Evolutionary conservation across 2,329 filamentous ascomycete genomes (phyloP), one percentile per base, ranked within the genome.

Genomic region (Sporothrix dimorphospora): DNA sequence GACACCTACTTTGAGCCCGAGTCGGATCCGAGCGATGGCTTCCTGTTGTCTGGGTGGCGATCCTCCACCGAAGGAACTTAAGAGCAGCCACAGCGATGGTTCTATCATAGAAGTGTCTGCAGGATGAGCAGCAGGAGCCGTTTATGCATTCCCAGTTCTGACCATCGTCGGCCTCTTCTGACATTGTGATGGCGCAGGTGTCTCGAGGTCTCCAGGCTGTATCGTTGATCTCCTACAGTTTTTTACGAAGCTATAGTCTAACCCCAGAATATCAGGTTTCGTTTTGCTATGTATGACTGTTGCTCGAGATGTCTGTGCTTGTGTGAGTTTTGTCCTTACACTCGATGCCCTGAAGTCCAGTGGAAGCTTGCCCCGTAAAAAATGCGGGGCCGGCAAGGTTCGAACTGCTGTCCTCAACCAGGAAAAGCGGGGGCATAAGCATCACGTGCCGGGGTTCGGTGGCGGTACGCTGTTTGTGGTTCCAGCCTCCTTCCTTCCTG

Each of bases 401-500:
- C 53, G 11, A 30, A 14, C 53, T 57, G 53, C 53, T 61, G 34
- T 65, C 61, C 21, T 27, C 21, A 30, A 19, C 40, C 8, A 9
- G 40, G 9, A 55, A 69, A 59, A 69, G 66, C 34, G 66, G 66
- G 66, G 30, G 6, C 7, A 24, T 14, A 3, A 3, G 38, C 40
- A 45, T 69, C 67, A 69, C 67, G 67, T 69, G 67, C 16, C 19
- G 66, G 49, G 24, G 63, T 8, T 55, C 38, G 38, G 67, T 69
- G 49, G 67, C 49, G 66, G 67, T 9, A 55, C 38, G 51, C 67
- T 69, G 51, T 47, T 69, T 57, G 67, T 27, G 67, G 67, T 21
- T 69, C 67, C 67, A 69, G 67, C 67, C 49, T 69, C 67, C 67
- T 45, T 66, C 61, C 61, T 66, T 27, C 40, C 61, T 40, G 51